phyloP scores from a whole-genome alignment of 129 eudicot genomes.

The Flaveria bidentis region DNA sequence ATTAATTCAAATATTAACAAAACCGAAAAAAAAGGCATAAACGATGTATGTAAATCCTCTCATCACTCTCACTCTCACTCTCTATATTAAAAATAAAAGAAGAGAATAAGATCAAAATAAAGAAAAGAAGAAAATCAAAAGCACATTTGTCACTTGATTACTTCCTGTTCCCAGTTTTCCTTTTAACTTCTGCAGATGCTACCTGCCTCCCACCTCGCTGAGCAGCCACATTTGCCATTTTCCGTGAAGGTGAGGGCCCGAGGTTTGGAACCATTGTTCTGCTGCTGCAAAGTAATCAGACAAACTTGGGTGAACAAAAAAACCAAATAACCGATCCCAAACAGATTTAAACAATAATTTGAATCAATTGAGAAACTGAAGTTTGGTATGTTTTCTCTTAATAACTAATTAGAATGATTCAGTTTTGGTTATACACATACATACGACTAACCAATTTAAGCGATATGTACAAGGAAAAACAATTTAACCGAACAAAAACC shows the following conservation, averaged over 20 bases:
- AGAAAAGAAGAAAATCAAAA: constrained; percentile 17
- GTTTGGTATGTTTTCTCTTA: background rate
- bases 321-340: background rate
- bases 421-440: too few species aligned
- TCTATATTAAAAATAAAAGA: background rate
- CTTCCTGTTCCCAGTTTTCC: constrained; percentile 72
- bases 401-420: too few species aligned
- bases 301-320: background rate
- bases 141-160: constrained; percentile 26
- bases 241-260: constrained; percentile 59
- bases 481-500: too few species aligned
- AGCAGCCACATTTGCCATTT: constrained; percentile 37
- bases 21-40: background rate
- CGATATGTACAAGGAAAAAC: too few species aligned
- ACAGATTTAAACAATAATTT: too few species aligned
- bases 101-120: constrained; percentile 6
- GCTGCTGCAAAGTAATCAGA: constrained; percentile 30
- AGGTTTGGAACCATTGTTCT: constrained; percentile 51
- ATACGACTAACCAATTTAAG: too few species aligned
- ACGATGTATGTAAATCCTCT: constrained; percentile 31
- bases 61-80: constrained; percentile 41
- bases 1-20: constrained; percentile 32
- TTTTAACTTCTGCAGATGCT: constrained; percentile 52
- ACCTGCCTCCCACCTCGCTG: constrained; percentile 55
- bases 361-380: background rate